These are phyloP conservation scores for Gentiana macrophylla DNA, from an alignment of 257 asterid species.

Conservation along the genomic window DNA sequence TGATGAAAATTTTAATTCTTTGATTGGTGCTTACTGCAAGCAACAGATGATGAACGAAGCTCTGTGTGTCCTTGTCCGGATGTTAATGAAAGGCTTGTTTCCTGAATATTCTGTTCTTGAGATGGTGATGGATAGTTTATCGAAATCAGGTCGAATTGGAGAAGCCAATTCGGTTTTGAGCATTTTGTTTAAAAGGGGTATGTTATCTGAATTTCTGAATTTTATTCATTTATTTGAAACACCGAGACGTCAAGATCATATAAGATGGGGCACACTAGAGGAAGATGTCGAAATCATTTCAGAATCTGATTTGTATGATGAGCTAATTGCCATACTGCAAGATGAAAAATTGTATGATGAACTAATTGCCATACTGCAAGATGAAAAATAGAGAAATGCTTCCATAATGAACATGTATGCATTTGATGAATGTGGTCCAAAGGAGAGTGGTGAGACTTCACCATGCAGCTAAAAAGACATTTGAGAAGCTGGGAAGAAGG, in stretches of 20 bases:
- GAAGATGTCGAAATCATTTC: constrained; percentile 4
- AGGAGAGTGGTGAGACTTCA: not conserved
- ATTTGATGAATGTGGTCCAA: not conserved
- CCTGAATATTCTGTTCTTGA: constrained; percentile 10
- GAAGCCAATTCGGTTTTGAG: constrained; percentile 15
- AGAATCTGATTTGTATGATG: constrained; percentile 15
- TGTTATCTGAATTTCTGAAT: constrained; percentile 6
- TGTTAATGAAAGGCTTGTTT: constrained; percentile 21
- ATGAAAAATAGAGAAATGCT: constrained; percentile 2
- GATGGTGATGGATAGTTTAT: constrained; percentile 16
- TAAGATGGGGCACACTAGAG: constrained; percentile 2
- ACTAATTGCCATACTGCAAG: constrained; percentile 9
- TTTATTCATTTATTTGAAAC: constrained; percentile 9
- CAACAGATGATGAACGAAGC: constrained; percentile 20
- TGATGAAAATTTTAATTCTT: constrained; percentile 5
- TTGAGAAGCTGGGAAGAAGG: too few relatives aligned
- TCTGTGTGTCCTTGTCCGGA: constrained; percentile 8
- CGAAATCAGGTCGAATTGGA: constrained; percentile 12
- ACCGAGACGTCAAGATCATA: constrained; percentile 3
- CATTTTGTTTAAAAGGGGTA: constrained; percentile 22
- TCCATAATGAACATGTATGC: not conserved
- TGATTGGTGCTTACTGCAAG: constrained; percentile 15
- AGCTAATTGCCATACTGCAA: constrained; percentile 9
- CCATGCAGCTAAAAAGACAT: too few relatives aligned
- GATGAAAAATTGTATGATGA: constrained; percentile 15